Conservation (phyloP, 768 basidiomycete genomes). For the Naganishia randhawae region DNA sequence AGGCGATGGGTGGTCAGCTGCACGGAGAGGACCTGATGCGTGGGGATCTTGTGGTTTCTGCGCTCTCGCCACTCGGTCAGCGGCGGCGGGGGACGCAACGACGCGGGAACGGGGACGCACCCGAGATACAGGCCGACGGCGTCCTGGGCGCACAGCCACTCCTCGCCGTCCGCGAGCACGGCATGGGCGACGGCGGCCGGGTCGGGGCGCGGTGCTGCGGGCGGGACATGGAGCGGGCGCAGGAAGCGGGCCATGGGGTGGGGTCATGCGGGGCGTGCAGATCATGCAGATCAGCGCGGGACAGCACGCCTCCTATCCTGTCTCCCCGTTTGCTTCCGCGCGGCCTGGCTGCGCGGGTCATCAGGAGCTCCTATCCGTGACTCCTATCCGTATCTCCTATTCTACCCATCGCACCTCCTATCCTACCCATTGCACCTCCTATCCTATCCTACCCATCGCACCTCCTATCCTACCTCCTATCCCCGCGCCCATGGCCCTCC, state of each 20-base stretch:
- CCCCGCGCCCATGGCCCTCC: slow-evolving; percentile 42
- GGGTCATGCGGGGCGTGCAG: too few species aligned
- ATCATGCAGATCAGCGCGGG: too few species aligned
- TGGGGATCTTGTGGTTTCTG: slow-evolving; percentile 76
- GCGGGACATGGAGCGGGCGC: not conserved
- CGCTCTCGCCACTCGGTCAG: not conserved
- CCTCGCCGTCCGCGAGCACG: slow-evolving; percentile 63
- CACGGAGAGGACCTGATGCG: slow-evolving; percentile 70
- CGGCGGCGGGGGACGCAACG: not conserved
- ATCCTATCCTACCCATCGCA: not conserved
- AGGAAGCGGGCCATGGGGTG: not conserved
- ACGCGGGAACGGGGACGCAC: slow-evolving; percentile 54
- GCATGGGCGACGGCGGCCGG: slow-evolving; percentile 10
- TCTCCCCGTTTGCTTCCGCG: too few species aligned
- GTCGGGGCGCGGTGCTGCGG: not conserved
- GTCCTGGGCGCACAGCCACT: slow-evolving; percentile 67
- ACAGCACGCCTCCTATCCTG: too few species aligned
- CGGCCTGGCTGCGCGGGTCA: too few species aligned
- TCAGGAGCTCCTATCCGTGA: not conserved
- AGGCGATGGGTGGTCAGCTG: slow-evolving; percentile 77
- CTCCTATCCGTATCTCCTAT: not conserved
- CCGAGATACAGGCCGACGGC: slow-evolving; percentile 87
- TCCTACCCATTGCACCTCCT: not conserved
- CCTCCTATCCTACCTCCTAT: not conserved
- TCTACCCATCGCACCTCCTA: not conserved